Evolutionary conservation across 495 filamentous ascomycete species (phyloP), one percentile per base, ranked within the genome.

Genomic region (Daldinia childiae): DNA sequence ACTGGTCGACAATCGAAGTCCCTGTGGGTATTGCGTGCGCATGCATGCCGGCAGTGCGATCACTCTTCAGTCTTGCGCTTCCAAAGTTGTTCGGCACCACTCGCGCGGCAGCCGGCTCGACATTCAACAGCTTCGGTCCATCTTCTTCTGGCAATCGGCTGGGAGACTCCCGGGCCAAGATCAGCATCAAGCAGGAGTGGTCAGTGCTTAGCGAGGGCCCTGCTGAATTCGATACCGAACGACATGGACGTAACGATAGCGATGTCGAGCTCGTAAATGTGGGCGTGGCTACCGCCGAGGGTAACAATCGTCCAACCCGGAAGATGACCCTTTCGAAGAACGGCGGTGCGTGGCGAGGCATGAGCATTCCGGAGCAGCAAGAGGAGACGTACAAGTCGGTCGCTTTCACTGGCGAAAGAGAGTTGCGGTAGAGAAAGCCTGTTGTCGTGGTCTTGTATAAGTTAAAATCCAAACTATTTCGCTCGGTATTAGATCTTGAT

Each of bases 1-100:
- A 78, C 34, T 82, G 80, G 77, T 82, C 80, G 0, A 77, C 81
- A 15, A 71, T 83, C 55, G 82, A 83, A 69, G 79, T 81, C 1
- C 76, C 82, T 4, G 62, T 83, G 17, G 78, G 80, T 1, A 76
- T 83, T 39, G 79, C 80, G 29, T 78, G 78, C 52, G 80, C 78
- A 6, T 82, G 79, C 54, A 75, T 83, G 55, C 82, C 82, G 8
- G 75, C 74, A 19, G 64, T 81, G 5, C 77, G 79, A 54, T 75
- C 78, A 3, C 69, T 83, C 56, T 66, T 79, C 56, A 74, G 63
- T 50, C 51, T 72, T 6, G 51, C 66, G 27, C 55, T 76, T 12
- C 77, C 74, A 9, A 72, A 61, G 17, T 4, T 76, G 6, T 77
- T 78, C 57, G 68, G 77, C 3, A 73, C 78, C 0, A 63, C 66